Evolutionary conservation across 768 basidiomycete genomes (phyloP), one percentile per base, ranked within the genome.

Genomic region (Tricholoma bakamatsutake): DNA sequence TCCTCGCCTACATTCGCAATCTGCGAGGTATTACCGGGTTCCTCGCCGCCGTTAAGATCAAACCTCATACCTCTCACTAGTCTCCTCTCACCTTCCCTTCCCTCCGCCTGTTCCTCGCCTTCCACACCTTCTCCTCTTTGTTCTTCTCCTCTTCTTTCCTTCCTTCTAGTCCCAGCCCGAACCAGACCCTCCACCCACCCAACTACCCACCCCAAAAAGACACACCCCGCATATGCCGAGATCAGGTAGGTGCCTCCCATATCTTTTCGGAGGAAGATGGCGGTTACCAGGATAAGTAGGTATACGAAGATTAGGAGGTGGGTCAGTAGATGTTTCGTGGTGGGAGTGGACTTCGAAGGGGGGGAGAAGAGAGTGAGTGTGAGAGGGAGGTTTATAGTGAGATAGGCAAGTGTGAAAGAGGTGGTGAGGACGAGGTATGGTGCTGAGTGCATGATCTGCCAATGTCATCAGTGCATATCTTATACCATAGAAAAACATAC

Each of bases 191-290:
- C 76, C 12, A 73, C 53, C 28, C 70, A 66, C 1, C 71, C 75
- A 13, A 79, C 54, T 3, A 74, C 50, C 31, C 74, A 69, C 2
- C 75, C 82, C 1, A 83, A 60, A 52, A 82, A 73, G 4, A 76
- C 68, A 18, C 75, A 75, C 1, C 68, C 61, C 52, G 87, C 76
- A 76, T 82, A 83, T 9, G 73, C 73, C 1, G 79, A 81, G 35
- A 85, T 57, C 51, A 80, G 73, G 66, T 88, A 89, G 15, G 79
- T 64, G 0, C 82, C 80, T 0, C 82, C 83, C 10, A 87, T 59
- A 4, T 74, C 63, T 5, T 67, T 58, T 10, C 71, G 71, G 31
- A 83, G 64, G 13, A 72, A 60, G 31, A 79, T 63, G 1, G 83
- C 85, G 8, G 78, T 72, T 7, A 74, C 53, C 5, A 86, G 64